Percentiles rank a stretch among this genome's conserved stretches.
phyloP scores from a whole-genome alignment of 192 early-diverging fungal species.

The Chytriomyces hyalinus region DNA sequence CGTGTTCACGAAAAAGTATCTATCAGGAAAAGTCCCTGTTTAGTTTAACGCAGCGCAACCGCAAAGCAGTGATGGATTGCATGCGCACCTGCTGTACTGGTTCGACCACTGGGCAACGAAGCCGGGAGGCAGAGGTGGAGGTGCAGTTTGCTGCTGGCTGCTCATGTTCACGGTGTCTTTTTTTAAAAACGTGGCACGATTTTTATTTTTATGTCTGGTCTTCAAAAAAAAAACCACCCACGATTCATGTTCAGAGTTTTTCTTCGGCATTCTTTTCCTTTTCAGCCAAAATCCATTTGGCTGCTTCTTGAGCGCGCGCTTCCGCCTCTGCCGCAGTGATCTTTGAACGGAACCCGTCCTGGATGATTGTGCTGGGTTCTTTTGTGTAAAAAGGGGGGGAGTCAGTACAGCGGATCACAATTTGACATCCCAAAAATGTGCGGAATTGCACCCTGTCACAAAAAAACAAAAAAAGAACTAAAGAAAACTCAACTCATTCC shows the following conservation, averaged over 20 bases:
- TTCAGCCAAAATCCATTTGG: conserved; percentile 24
- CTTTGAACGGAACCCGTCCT: conserved; percentile 30
- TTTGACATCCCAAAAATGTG: not conserved
- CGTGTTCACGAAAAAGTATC: not conserved
- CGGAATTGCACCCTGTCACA: not conserved
- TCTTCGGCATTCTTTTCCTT: not conserved
- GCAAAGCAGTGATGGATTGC: not conserved
- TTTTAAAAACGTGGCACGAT: too few species aligned
- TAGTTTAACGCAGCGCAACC: not conserved
- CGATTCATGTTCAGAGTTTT: too few species aligned
- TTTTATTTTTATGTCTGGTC: too few species aligned
- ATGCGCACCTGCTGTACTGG: not conserved
- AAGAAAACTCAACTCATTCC: conserved; percentile 38
- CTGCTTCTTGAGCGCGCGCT: conserved; percentile 9
- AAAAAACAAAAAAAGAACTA: not conserved
- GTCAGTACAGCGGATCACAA: too few species aligned
- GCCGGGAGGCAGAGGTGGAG: too few species aligned
- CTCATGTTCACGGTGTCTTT: too few species aligned
- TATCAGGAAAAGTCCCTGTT: not conserved
- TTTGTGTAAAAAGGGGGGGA: not conserved
- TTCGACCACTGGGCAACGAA: conserved; percentile 2
- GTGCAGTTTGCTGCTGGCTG: too few species aligned
- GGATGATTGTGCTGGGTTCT: conserved; percentile 21
- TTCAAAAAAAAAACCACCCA: too few species aligned
- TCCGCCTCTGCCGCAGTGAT: conserved; percentile 17